These are phyloP conservation scores for Soucietia sequanensis DNA, from an alignment of 805 yeast species.

Conservation along the genomic window DNA sequence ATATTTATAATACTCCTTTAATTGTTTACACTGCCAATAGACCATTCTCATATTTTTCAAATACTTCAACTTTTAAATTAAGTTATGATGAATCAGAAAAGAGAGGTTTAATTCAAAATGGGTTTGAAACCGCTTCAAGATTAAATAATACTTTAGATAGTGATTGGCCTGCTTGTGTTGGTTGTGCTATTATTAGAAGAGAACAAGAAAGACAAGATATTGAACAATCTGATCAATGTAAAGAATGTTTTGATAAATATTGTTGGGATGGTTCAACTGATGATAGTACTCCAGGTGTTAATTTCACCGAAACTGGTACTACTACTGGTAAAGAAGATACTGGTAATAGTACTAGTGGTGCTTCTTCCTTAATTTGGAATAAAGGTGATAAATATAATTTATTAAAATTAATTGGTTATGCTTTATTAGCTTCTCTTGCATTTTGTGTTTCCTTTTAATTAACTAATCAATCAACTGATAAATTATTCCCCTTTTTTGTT, in stretches of 20 bases:
- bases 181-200: constrained; percentile 81
- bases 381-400: constrained; percentile 8
- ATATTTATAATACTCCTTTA: constrained; percentile 59
- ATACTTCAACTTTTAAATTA: constrained; percentile 72
- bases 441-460: constrained; percentile 10
- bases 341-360: constrained; percentile 21
- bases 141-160: constrained; percentile 64
- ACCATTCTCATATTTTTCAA: constrained; percentile 62
- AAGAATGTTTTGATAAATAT: constrained; percentile 64
- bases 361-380: constrained; percentile 10
- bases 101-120: constrained; percentile 63
- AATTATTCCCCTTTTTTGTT: no score
- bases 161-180: constrained; percentile 72
- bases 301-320: constrained; percentile 29
- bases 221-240: constrained; percentile 67
- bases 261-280: constrained; percentile 67
- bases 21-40: constrained; percentile 76
- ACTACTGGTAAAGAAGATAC: constrained; percentile 21
- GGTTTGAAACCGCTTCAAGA: constrained; percentile 68
- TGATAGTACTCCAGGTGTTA: constrained; percentile 15
- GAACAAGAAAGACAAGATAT: constrained; percentile 65
- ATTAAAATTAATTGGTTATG: constrained; percentile 17
- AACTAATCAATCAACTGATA: no score
- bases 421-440: constrained; percentile 17
- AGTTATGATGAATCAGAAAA: constrained; percentile 58